Conservation (phyloP, 306 rosid species). For the Medicago truncatula region MtrunA17r5.0-ANR NC_053046.1:2355001-2355500, state of each 20-base stretch:
- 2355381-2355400: no score
- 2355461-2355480: constrained; percentile 21
- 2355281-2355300: constrained; percentile 69
- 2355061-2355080: constrained; percentile 21
- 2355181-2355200: constrained; percentile 65
- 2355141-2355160: constrained; percentile 87
- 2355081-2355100: constrained; percentile 3
- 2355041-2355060: constrained; percentile 4
- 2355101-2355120: constrained; percentile 39
- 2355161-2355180: constrained; percentile 75
- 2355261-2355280: constrained; percentile 61
- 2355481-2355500: constrained; percentile 92
- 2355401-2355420: no score
- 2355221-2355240: not conserved
- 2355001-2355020: constrained; percentile 26
- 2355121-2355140: constrained; percentile 49
- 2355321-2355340: constrained; percentile 54
- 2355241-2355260: constrained; percentile 33
- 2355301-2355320: constrained; percentile 62
- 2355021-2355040: constrained; percentile 28
- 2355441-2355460: no score
- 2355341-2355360: constrained; percentile 70
- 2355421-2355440: no score
- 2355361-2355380: constrained; percentile 28
- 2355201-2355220: constrained; percentile 18